Base-by-base conservation (phyloP, 306 rosid genomes). In the Hippophae gyantsensis region DNA sequence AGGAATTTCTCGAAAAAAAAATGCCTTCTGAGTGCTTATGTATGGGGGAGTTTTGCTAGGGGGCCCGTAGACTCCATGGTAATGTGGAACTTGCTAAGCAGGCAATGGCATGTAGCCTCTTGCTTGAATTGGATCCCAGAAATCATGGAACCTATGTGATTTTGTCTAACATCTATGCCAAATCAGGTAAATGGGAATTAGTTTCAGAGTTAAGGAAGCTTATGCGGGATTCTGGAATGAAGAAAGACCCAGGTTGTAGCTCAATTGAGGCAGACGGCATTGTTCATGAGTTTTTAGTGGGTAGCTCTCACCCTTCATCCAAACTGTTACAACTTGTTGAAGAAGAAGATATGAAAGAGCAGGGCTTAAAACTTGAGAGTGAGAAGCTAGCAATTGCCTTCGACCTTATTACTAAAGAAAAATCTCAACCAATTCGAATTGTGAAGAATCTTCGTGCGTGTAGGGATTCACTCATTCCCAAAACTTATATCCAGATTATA, bases 311-410 rank as follows among this genome's bases (percentile, higher is more conserved):
- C 64, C 73, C 78, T 13, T 70, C 73, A 80, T 92, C 95, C 42
- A 68, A 68, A 70, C 89, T 86, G 57, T 84, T 86, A 69, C 82
- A 67, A 56, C 62, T 68, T 7, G 84, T 74, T 93, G 66, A 82
- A 56, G 76, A 63, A 60, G 90, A 78, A 63, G 69, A 76, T 72
- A 80, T 73, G 13, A 89, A 80, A 63, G 82, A 76, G 40, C 70
- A 63, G 56, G 56, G 71, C 47, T 68, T 89, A 62, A 82, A 82
- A 44, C 73, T 70, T 62, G 89, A 86, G 46, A 86, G 97, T 63
- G 95, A 86, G 81, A 89, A 84, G 84, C 84, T 89, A 62, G 95
- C 95, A 38, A 77, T 80, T 73, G 89, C 94, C 67, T 86, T 84
- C 69, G 97, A 90, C 54, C 65, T 89, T 56, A 82, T 84, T 65